A percentile compares a stretch with the other conserved stretches of the same genome.
Conservation (phyloP, 2,329 filamentous ascomycete species). For the Exophiala viscosa region DNA sequence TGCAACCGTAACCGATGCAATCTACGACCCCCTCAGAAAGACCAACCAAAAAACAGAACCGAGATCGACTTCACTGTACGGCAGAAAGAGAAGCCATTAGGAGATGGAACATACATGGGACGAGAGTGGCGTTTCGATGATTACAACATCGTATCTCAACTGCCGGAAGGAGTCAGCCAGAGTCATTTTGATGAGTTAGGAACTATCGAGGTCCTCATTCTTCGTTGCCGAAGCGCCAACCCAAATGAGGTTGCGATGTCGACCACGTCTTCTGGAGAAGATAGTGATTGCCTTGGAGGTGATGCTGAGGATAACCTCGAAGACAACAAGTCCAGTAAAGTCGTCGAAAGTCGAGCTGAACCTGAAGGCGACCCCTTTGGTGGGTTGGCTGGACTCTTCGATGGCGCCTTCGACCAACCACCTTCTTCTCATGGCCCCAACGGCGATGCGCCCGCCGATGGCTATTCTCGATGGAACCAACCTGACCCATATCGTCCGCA, state of each 20-base stretch:
- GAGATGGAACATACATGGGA: conserved; percentile 47
- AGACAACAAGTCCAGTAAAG: background rate
- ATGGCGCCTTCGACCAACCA: conserved; percentile 18
- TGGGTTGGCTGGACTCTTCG: conserved; percentile 16
- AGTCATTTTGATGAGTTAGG: conserved; percentile 31
- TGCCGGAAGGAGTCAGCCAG: conserved; percentile 18
- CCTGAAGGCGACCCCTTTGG: conserved; percentile 2
- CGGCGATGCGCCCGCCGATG: conserved; percentile 9
- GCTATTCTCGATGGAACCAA: conserved; percentile 7
- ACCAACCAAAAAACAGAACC: conserved; percentile 32
- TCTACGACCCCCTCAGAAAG: conserved; percentile 34
- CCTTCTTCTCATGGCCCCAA: background rate
- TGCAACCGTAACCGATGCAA: conserved; percentile 53
- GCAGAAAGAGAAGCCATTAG: conserved; percentile 52
- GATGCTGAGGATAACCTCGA: conserved; percentile 8
- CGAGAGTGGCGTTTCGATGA: conserved; percentile 53
- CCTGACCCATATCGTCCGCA: conserved; percentile 12
- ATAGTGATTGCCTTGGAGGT: conserved; percentile 21
- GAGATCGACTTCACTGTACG: conserved; percentile 49
- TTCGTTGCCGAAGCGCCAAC: conserved; percentile 27
- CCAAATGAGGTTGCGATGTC: conserved; percentile 9
- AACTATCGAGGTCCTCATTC: conserved; percentile 32
- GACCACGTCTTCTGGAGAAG: conserved; percentile 22
- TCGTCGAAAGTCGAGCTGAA: background rate
- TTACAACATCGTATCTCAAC: conserved; percentile 37